These are phyloP conservation scores for Calonectria henricotiae DNA, from an alignment of 2,329 filamentous ascomycete genomes.

Conservation along the genomic window DNA sequence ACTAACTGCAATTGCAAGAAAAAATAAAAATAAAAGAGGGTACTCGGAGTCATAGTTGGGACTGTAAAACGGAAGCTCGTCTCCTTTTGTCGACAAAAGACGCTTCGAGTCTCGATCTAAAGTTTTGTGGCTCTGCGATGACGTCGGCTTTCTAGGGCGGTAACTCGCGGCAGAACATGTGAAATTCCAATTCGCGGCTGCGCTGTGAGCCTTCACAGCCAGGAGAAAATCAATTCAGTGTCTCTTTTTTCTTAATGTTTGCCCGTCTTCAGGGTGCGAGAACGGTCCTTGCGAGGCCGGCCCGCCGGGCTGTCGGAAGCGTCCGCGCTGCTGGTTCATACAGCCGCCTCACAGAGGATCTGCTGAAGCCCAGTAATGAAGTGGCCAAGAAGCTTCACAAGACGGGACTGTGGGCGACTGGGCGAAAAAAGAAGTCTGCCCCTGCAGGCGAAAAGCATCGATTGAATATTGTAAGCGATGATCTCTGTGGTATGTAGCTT, in stretches of 20 bases:
- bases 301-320: constrained; percentile 19
- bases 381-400: constrained; percentile 48
- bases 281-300: constrained; percentile 36
- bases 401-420: constrained; percentile 51
- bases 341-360: constrained; percentile 3
- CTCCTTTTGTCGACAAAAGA: neutral
- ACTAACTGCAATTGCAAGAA: neutral
- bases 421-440: constrained; percentile 36
- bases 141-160: constrained; percentile 39
- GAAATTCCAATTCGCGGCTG: constrained; percentile 41
- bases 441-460: constrained; percentile 56
- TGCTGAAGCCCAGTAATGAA: constrained; percentile 36
- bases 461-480: constrained; percentile 69
- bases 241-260: constrained; percentile 44
- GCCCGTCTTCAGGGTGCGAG: constrained; percentile 40
- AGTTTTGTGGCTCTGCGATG: constrained; percentile 9
- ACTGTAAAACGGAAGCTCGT: neutral
- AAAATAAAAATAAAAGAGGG: constrained; percentile 1
- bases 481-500: constrained; percentile 65
- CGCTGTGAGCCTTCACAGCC: neutral
- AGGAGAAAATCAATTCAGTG: neutral
- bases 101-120: neutral
- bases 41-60: neutral
- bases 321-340: constrained; percentile 27
- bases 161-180: constrained; percentile 43